Conservation (phyloP, 208 protist species). For the Crithidia brevicula region DNA sequence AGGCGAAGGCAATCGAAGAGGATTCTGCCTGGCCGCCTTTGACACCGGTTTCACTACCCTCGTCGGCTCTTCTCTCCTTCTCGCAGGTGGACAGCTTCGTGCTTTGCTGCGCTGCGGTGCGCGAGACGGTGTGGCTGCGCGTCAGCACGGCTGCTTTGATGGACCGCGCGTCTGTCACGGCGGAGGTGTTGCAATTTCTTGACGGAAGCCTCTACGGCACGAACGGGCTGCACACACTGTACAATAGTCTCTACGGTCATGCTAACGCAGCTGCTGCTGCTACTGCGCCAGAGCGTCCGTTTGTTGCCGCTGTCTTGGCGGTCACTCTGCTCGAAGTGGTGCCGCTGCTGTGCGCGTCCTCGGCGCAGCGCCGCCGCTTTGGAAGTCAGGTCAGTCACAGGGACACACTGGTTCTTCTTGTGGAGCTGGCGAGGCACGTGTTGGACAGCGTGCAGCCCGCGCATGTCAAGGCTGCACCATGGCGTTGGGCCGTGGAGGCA, state of each 20-base stretch:
- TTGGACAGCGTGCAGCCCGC: slow-evolving; percentile 21
- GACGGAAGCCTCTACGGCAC: slow-evolving; percentile 33
- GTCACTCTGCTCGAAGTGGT: slow-evolving; percentile 25
- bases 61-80: not conserved
- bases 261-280: not conserved
- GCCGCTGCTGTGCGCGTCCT: slow-evolving; percentile 20
- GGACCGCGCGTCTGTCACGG: slow-evolving; percentile 9
- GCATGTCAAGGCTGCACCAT: slow-evolving; percentile 9
- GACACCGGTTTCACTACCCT: not conserved
- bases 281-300: slow-evolving; percentile 25
- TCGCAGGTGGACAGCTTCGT: slow-evolving; percentile 30
- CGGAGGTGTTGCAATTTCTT: slow-evolving; percentile 27
- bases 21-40: too few relatives aligned
- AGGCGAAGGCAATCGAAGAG: not conserved
- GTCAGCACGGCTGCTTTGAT: slow-evolving; percentile 14
- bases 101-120: slow-evolving; percentile 35
- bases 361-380: not conserved
- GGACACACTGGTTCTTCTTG: slow-evolving; percentile 33
- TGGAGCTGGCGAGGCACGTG: slow-evolving; percentile 24
- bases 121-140: slow-evolving; percentile 29
- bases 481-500: slow-evolving; percentile 25
- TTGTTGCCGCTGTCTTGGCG: slow-evolving; percentile 23
- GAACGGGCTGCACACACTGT: slow-evolving; percentile 12
- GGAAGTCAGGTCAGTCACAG: not conserved
- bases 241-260: slow-evolving; percentile 14